These are phyloP conservation scores for Punctularia strigosozonata DNA, from an alignment of 768 basidiomycete species.

Conservation along the genomic window DNA sequence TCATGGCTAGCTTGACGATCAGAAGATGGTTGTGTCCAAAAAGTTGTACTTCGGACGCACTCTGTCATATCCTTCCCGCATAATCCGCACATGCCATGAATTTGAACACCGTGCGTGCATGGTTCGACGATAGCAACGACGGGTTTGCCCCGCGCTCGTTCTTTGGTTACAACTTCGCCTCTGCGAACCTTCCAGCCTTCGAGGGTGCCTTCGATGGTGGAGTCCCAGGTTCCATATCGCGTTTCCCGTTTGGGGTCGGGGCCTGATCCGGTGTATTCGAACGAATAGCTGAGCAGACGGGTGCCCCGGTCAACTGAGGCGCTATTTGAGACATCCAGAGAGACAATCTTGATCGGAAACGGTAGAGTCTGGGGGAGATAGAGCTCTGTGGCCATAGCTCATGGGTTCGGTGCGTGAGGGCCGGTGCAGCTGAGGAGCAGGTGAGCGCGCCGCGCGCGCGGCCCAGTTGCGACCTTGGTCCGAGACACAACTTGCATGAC, in stretches of 20 bases:
- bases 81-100: conserved; percentile 83
- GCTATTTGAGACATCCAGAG: conserved; percentile 40
- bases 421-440: no score
- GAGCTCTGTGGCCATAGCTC: conserved; percentile 65
- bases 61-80: conserved; percentile 94
- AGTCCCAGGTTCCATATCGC: conserved; percentile 87
- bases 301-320: conserved; percentile 53
- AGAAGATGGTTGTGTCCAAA: conserved; percentile 6
- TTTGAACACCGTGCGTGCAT: conserved; percentile 93
- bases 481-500: no score
- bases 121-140: conserved; percentile 70
- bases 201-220: conserved; percentile 70
- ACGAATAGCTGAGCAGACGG: conserved; percentile 77
- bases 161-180: conserved; percentile 52
- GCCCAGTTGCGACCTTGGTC: no score
- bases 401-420: no score
- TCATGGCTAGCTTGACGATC: conserved; percentile 40
- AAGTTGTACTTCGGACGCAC: conserved; percentile 39
- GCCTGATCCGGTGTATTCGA: conserved; percentile 39
- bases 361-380: conserved; percentile 69
- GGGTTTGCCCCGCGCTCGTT: conserved; percentile 45
- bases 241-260: conserved; percentile 44
- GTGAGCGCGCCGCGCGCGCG: no score
- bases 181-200: conserved; percentile 55
- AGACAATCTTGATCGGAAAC: conserved; percentile 76